Conservation (phyloP, 2,329 filamentous ascomycete species). For the Chaetomiaceae sp. region DNA sequence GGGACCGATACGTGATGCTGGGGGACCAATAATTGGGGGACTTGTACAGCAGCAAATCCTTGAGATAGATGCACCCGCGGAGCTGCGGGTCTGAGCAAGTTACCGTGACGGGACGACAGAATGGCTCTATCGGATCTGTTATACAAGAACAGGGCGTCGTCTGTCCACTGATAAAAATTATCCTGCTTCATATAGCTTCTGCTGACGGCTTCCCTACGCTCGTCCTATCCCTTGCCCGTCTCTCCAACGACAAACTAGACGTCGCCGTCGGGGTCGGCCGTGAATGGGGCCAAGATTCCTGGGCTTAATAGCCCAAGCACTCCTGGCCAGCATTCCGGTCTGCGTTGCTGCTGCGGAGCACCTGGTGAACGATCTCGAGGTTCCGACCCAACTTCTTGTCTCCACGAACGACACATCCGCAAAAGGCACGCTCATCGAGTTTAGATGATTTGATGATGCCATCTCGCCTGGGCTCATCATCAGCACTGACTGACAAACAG, state of each 20-base stretch:
- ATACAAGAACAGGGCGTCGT: constrained; percentile 2
- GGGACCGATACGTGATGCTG: constrained; percentile 21
- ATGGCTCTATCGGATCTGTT: neutral
- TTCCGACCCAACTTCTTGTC: constrained; percentile 8
- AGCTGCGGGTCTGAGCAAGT: constrained; percentile 16
- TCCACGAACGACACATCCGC: constrained; percentile 18
- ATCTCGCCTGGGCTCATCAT: constrained; percentile 23
- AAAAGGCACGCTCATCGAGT: constrained; percentile 22
- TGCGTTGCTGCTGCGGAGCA: neutral
- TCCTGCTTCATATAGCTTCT: constrained; percentile 11
- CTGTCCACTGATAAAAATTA: constrained; percentile 4
- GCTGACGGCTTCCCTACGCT: constrained; percentile 4
- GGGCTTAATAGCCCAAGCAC: constrained; percentile 25
- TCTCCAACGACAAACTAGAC: constrained; percentile 25
- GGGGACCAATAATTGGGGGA: constrained; percentile 12
- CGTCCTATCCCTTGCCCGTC: constrained; percentile 8
- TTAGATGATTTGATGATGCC: constrained; percentile 25
- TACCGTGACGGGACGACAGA: neutral
- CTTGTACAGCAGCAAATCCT: constrained; percentile 15
- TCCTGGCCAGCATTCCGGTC: constrained; percentile 4
- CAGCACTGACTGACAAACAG: neutral
- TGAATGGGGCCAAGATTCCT: constrained; percentile 15
- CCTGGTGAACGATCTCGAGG: constrained; percentile 28
- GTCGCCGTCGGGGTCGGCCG: constrained; percentile 6
- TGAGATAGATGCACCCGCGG: constrained; percentile 24